A percentile compares a stretch with the other conserved stretches of the same genome.
phyloP scores from a whole-genome alignment of 169 alveolate genomes.

The Plasmodium vivax region DNA sequence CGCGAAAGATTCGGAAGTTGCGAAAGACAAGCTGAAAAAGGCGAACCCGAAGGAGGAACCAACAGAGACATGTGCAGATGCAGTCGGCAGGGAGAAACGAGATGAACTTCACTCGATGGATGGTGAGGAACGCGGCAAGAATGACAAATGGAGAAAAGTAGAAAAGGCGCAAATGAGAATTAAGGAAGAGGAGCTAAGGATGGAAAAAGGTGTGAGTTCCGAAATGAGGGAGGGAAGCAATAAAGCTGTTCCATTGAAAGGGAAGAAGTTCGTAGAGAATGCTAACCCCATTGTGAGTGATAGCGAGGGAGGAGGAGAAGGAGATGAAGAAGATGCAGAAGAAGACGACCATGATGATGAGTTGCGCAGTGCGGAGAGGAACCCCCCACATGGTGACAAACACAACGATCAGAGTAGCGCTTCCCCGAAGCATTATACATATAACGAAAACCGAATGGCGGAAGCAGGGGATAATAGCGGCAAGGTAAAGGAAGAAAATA shows the following conservation, averaged over 20 bases:
- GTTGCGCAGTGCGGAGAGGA: neutral
- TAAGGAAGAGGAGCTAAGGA: neutral
- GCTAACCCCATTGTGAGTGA: neutral
- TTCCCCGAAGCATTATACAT: neutral
- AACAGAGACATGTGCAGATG: neutral
- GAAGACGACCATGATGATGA: neutral
- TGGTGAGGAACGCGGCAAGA: neutral
- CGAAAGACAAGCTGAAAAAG: neutral
- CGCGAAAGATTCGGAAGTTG: neutral
- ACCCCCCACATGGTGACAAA: neutral
- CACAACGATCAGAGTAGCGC: neutral
- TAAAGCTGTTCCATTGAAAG: neutral
- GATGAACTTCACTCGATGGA: neutral
- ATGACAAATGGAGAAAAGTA: neutral
- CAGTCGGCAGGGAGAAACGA: neutral
- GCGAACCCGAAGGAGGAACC: neutral
- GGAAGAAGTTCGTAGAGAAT: neutral
- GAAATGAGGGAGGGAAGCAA: neutral
- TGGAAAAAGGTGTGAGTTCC: neutral
- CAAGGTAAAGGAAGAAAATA: neutral
- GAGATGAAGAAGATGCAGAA: neutral
- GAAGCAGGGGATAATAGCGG: neutral
- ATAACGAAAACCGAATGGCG: neutral
- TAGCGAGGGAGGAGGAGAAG: neutral
- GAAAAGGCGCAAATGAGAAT: neutral